phyloP scores from a whole-genome alignment of 2,329 filamentous ascomycete species.

The Diaporthe ilicicola region DNA sequence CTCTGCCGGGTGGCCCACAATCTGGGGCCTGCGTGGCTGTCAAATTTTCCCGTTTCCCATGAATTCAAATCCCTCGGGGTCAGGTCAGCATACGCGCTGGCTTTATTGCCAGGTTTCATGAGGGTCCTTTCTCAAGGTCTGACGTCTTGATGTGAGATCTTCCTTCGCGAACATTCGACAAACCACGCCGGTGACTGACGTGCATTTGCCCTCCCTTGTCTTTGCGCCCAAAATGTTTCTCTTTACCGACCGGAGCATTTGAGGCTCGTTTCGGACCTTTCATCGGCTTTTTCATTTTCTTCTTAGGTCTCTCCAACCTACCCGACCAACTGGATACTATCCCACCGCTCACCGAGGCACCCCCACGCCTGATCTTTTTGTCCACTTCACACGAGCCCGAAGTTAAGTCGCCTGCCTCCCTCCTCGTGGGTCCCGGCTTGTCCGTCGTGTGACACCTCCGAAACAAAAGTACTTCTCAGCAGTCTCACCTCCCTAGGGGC shows the following conservation, averaged over 20 bases:
- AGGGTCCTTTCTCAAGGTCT: too few relatives aligned
- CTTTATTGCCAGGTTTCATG: too few relatives aligned
- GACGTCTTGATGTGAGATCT: background rate
- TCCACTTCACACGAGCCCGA: background rate
- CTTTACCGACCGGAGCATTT: background rate
- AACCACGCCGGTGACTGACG: too few relatives aligned
- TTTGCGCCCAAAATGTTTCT: too few relatives aligned
- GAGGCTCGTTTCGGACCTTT: background rate
- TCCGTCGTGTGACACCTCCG: conserved; percentile 6
- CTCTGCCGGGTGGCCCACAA: background rate
- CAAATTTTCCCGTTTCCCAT: background rate
- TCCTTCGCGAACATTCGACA: background rate
- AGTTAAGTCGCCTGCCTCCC: background rate
- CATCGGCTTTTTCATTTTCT: background rate
- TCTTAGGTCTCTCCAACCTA: background rate
- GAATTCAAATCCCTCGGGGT: background rate
- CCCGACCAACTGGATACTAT: background rate
- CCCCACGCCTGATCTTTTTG: too few relatives aligned
- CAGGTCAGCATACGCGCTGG: background rate
- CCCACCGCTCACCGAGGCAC: background rate
- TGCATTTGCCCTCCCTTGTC: too few relatives aligned
- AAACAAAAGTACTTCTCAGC: background rate
- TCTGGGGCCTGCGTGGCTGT: background rate
- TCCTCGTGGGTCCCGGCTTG: background rate
- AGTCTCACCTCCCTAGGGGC: too few relatives aligned